Evolutionary conservation across 1,284 basidiomycete genomes (phyloP), one percentile per base, ranked within the genome.

Genomic region (Irpex sp.): DNA sequence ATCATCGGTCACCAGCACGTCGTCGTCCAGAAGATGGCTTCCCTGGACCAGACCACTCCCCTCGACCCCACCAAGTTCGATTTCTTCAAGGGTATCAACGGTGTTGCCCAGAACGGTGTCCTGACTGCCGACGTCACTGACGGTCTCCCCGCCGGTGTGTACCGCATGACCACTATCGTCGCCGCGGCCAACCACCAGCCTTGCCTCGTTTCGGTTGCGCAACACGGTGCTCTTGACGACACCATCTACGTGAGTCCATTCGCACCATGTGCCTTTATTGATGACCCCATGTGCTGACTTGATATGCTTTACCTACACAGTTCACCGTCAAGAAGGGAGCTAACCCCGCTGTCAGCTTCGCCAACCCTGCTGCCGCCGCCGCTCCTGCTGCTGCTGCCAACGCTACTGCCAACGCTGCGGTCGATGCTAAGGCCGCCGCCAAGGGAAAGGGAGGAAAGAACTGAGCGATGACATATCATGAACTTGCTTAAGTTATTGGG

Each of bases 21-120:
- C 65, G 83, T 86, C 58, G 78, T 90, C 67, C 83, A 91, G 75
- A 56, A 69, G 64, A 74, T 91, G 66, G 70, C 72, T 51, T 73
- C 79, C 21, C 71, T 84, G 50, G 75, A 77, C 60, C 79, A 83
- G 70, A 86, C 84, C 17, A 78, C 75, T 1, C 78, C 83, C 5
- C 81, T 79, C 6, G 76, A 89, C 75, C 85, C 88, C 6, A 77
- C 69, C 61, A 75, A 75, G 56, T 87, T 87, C 69, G 82, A 79
- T 8, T 89, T 91, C 77, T 91, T 92, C 85, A 87, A 89, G 79
- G 84, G 85, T 65, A 68, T 87, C 60, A 83, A 87, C 70, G 77
- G 72, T 39, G 71, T 77, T 11, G 85, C 82, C 17, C 67, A 68
- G 58, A 79, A 80, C 51, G 84, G 85, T 39, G 69, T 84, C 4